A percentile compares a stretch with the other conserved stretches of the same genome.
phyloP scores from a whole-genome alignment of 2,329 filamentous ascomycete species.

The Sclerotinia spermophila region DNA sequence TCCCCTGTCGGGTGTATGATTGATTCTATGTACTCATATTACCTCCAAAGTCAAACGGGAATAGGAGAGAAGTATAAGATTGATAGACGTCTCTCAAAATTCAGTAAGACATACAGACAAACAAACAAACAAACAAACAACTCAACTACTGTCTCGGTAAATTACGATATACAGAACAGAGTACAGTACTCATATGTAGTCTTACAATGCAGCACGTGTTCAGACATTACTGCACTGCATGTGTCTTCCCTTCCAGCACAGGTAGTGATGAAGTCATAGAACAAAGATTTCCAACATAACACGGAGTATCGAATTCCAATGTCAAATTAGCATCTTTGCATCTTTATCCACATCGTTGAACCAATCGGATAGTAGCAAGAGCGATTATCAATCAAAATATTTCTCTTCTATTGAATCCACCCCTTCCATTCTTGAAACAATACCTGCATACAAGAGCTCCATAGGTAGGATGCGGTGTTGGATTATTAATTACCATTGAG shows the following conservation, averaged over 20 bases:
- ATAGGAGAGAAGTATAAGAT: background rate
- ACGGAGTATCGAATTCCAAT: background rate
- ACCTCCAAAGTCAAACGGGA: too few species aligned
- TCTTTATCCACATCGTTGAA: too few species aligned
- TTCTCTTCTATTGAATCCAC: background rate
- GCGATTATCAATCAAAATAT: conserved; percentile 6
- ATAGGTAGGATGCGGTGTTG: background rate
- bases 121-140: background rate
- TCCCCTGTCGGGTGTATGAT: too few species aligned
- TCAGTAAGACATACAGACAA: background rate
- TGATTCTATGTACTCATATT: too few species aligned
- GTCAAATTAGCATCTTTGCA: background rate
- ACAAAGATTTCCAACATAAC: background rate
- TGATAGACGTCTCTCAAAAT: background rate
- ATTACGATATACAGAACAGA: too few species aligned
- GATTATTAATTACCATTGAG: background rate
- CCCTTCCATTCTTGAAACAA: conserved; percentile 6
- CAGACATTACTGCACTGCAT: too few species aligned
- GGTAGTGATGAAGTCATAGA: conserved; percentile 3
- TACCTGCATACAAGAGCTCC: too few species aligned
- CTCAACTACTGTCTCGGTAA: background rate
- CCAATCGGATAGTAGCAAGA: background rate
- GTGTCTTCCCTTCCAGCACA: too few species aligned
- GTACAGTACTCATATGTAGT: too few species aligned
- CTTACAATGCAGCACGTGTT: background rate